phyloP scores from a whole-genome alignment of 768 basidiomycete genomes.

The Coprinopsis sp. region DNA sequence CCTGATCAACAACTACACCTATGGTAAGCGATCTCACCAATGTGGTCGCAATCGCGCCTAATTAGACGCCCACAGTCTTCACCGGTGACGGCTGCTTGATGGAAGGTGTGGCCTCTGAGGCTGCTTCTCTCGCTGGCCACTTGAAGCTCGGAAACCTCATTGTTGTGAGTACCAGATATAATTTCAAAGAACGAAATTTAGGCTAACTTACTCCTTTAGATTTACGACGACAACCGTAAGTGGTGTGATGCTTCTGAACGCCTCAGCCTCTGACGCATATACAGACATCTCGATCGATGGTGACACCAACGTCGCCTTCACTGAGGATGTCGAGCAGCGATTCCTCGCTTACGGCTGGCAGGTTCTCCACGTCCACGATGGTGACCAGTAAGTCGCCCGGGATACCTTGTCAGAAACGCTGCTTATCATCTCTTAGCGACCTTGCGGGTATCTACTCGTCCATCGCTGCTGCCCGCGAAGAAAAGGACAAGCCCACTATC shows the following conservation, averaged over 20 bases:
- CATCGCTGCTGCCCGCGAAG: slow-evolving; percentile 70
- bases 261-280: not conserved
- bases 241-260: slow-evolving; percentile 12
- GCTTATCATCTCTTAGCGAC: slow-evolving; percentile 44
- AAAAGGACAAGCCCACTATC: slow-evolving; percentile 80
- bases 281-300: slow-evolving; percentile 96
- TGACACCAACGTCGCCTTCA: slow-evolving; percentile 87
- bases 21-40: slow-evolving; percentile 45
- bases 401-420: not conserved
- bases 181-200: not conserved
- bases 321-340: slow-evolving; percentile 85
- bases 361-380: slow-evolving; percentile 77
- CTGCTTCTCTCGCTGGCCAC: slow-evolving; percentile 90
- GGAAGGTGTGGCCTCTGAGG: slow-evolving; percentile 94
- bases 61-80: slow-evolving; percentile 52
- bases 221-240: slow-evolving; percentile 96
- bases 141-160: slow-evolving; percentile 91
- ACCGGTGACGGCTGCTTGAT: slow-evolving; percentile 94
- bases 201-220: slow-evolving; percentile 33
- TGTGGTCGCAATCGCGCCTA: slow-evolving; percentile 3
- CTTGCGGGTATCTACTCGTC: slow-evolving; percentile 72
- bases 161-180: slow-evolving; percentile 50
- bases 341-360: slow-evolving; percentile 95
- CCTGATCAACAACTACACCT: slow-evolving; percentile 84
- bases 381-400: slow-evolving; percentile 53